Evolutionary conservation across 148 eudicot genomes (phyloP), one percentile per base, ranked within the genome.

Genomic region (Silene conica): DNA sequence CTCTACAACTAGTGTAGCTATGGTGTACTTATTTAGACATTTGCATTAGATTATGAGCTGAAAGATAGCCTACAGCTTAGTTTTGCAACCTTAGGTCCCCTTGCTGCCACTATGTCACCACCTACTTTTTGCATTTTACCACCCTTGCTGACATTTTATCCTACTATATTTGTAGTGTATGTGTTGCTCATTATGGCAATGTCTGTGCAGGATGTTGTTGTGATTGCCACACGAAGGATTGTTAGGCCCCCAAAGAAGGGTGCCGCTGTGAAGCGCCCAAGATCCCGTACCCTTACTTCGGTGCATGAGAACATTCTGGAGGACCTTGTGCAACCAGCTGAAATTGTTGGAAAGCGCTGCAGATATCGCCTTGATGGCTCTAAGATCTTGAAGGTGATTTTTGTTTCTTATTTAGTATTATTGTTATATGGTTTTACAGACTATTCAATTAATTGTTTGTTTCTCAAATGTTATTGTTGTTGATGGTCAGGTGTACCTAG

Each of bases 241-340:
- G 26, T 93, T 84, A 83, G 90, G 63, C 98, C 98, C 13, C 98
- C 98, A 56, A 90, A 87, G 92, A 90, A 90, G 82, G 98, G 98
- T 54, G 88, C 98, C 19, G 96, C 98, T 23, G 96, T 62, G 14
- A 88, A 80, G 78, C 84, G 98, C 26, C 96, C 98, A 5, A 85
- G 98, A 62, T 80, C 89, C 72, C 89, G 96, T 25, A 93, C 98
- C 22, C 90, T 93, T n/a, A 89, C 98, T 63, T 71, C 92, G 46
- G 72, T 69, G 19, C 72, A 69, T 0, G 72, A 69, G 60, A 69
- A 69, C 43, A 69, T 69, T 23, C 72, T 69, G 14, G 72, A 69
- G 72, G 72, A 69, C 12, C 73, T 90, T 63, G 98, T 90, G 6
- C 86, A 83, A 59, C 98, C 98, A 23, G 98, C 98, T 28, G 96